These are phyloP conservation scores for Suhomyces atakaporum DNA, from an alignment of 1,139 yeast species.

Conservation along the genomic window DNA sequence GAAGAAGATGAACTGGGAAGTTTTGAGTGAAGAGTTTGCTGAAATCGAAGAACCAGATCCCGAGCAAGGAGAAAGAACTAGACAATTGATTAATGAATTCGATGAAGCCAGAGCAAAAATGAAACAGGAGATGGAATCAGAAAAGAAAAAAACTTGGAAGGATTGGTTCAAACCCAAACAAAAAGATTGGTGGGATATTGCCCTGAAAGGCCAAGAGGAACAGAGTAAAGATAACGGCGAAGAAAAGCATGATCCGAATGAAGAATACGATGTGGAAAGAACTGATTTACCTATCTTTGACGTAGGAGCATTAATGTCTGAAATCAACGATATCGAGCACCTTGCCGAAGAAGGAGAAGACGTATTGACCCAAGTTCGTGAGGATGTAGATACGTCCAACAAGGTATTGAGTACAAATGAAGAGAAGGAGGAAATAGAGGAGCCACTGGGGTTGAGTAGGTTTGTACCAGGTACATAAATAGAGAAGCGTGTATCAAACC, in stretches of 20 bases:
- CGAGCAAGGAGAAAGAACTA: slow-evolving; percentile 77
- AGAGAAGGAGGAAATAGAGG: slow-evolving; percentile 23
- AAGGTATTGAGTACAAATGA: slow-evolving; percentile 20
- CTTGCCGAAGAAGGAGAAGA: slow-evolving; percentile 23
- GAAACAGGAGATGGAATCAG: slow-evolving; percentile 32
- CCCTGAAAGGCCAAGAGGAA: slow-evolving; percentile 4
- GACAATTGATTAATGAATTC: slow-evolving; percentile 78
- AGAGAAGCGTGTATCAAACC: slow-evolving; percentile 1
- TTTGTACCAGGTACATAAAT: slow-evolving; percentile 4
- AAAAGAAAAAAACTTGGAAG: slow-evolving; percentile 52
- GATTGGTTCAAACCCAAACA: slow-evolving; percentile 74
- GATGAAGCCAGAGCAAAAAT: slow-evolving; percentile 77
- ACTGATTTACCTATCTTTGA: slow-evolving; percentile 40
- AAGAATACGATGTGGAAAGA: slow-evolving; percentile 9
- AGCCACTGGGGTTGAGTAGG: background rate
- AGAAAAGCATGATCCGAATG: slow-evolving; percentile 6
- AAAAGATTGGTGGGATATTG: slow-evolving; percentile 88
- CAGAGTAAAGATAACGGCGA: slow-evolving; percentile 2
- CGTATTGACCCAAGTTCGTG: slow-evolving; percentile 18
- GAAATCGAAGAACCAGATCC: slow-evolving; percentile 98
- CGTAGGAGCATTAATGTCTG: slow-evolving; percentile 46
- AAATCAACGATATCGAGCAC: slow-evolving; percentile 47
- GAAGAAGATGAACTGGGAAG: slow-evolving; percentile 72
- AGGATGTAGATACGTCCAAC: slow-evolving; percentile 16
- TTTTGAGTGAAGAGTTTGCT: slow-evolving; percentile 84